Conservation (phyloP, 192 early-diverging fungal genomes). For the Geranomyces variabilis region DNA sequence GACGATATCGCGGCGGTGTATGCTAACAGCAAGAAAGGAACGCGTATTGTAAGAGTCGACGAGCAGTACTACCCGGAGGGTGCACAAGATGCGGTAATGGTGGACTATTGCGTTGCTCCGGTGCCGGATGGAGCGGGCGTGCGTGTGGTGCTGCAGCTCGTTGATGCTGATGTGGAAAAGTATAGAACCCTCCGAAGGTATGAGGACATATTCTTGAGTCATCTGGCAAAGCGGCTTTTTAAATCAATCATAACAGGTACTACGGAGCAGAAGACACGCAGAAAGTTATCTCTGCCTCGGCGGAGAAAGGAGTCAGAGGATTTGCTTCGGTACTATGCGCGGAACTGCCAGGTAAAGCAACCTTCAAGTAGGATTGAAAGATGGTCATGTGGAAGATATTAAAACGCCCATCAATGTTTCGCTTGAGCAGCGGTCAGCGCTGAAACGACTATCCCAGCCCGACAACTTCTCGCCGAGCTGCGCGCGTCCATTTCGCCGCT, state of each 20-base stretch:
- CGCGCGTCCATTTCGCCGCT: too few relatives aligned
- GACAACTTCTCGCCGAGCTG: too few relatives aligned
- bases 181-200: neutral
- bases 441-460: too few relatives aligned
- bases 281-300: neutral
- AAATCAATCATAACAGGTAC: neutral
- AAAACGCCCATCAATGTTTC: too few relatives aligned
- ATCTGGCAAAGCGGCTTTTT: too few relatives aligned
- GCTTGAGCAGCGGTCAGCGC: too few relatives aligned
- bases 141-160: neutral
- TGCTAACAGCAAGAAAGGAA: neutral
- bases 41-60: neutral
- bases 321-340: neutral
- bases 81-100: neutral
- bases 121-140: neutral
- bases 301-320: neutral
- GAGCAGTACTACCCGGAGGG: too few relatives aligned
- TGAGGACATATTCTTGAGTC: too few relatives aligned
- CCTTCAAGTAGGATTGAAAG: neutral
- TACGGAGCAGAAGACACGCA: neutral
- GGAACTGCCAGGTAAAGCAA: neutral
- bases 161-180: neutral
- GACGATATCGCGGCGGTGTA: constrained; percentile 43
- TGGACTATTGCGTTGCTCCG: constrained; percentile 3
- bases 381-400: too few relatives aligned